These are phyloP conservation scores for Candida pseudofarinosa DNA, from an alignment of 805 yeast genomes.

Conservation along the genomic window DNA sequence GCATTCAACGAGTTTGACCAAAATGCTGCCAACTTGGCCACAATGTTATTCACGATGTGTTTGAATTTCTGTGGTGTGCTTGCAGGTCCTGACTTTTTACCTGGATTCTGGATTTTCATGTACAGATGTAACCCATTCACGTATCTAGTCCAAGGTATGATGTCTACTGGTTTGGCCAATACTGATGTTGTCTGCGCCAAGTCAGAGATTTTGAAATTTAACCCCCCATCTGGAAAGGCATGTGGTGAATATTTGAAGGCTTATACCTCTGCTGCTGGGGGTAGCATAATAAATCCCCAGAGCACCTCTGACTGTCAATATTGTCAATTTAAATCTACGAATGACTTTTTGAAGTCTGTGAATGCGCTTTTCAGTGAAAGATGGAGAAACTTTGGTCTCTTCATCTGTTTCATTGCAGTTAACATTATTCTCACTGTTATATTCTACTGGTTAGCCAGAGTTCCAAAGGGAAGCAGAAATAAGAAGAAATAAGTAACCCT, in stretches of 20 bases:
- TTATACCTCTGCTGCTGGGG: conserved; percentile 40
- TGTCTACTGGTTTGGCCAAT: conserved; percentile 25
- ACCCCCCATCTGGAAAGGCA: conserved; percentile 19
- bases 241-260: conserved; percentile 18
- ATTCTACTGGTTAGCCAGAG: conserved; percentile 65
- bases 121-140: conserved; percentile 66
- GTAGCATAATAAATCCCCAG: conserved; percentile 39
- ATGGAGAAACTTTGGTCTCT: conserved; percentile 66
- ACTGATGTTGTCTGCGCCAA: conserved; percentile 33
- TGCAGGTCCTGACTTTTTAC: conserved; percentile 27
- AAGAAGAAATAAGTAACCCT: conserved; percentile 18
- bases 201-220: conserved; percentile 17
- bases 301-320: conserved; percentile 54
- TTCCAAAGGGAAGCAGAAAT: conserved; percentile 57
- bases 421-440: conserved; percentile 28
- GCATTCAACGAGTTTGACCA: conserved; percentile 29
- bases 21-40: conserved; percentile 31
- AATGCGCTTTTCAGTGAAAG: conserved; percentile 46
- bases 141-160: conserved; percentile 57
- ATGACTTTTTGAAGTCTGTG: conserved; percentile 50
- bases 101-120: conserved; percentile 62
- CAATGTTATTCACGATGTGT: conserved; percentile 28
- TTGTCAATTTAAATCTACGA: conserved; percentile 57
- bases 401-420: conserved; percentile 32
- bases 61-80: conserved; percentile 36